These are phyloP conservation scores for Monsonia emarginata DNA, from an alignment of 441 rosid species.

Conservation along the genomic window DNA sequence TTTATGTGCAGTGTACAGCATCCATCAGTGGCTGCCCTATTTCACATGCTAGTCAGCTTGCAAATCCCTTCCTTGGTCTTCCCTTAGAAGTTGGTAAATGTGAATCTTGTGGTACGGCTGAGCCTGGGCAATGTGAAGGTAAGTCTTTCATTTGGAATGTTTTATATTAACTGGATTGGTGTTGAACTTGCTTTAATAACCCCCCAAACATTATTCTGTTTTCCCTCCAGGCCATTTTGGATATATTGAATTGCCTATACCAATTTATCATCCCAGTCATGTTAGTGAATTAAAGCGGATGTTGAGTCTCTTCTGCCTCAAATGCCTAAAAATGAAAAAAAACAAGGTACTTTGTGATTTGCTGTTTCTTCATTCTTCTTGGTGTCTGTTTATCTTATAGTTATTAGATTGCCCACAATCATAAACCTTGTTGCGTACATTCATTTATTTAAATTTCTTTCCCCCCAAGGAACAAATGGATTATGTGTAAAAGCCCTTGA, in stretches of 20 bases:
- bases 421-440: neutral
- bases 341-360: conserved; percentile 36
- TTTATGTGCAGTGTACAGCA: conserved; percentile 42
- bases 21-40: conserved; percentile 62
- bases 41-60: conserved; percentile 63
- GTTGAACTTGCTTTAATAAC: neutral
- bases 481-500: neutral
- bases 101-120: conserved; percentile 84
- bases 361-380: neutral
- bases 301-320: conserved; percentile 74
- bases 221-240: conserved; percentile 82
- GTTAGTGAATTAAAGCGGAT: conserved; percentile 59
- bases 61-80: conserved; percentile 81
- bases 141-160: conserved; percentile 10
- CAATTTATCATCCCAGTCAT: conserved; percentile 86
- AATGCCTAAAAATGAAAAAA: conserved; percentile 69
- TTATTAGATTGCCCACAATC: neutral
- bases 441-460: no score
- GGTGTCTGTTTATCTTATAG: neutral
- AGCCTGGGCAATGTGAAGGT: conserved; percentile 82
- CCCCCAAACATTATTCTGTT: neutral
- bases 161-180: neutral
- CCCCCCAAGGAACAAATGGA: neutral
- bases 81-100: conserved; percentile 90
- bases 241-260: conserved; percentile 65